phyloP scores from a whole-genome alignment of 176 grass and related monocot species.

The Oryza rufipogon region DNA sequence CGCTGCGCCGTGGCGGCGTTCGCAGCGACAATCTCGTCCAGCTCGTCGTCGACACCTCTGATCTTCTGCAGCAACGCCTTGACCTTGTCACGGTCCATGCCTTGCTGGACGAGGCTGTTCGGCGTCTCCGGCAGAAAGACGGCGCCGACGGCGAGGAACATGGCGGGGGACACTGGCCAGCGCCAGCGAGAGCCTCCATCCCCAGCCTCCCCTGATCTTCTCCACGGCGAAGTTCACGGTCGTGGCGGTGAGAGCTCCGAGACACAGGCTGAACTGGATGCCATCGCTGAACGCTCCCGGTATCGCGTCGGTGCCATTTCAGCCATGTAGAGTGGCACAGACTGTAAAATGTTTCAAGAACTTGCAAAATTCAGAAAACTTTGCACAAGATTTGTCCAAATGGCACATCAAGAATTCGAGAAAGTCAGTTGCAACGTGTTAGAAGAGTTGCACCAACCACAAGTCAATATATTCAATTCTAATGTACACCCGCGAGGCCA shows the following conservation, averaged over 20 bases:
- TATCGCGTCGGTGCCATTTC: constrained; percentile 58
- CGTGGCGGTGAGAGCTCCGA: constrained; percentile 36
- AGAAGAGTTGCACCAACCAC: too few relatives aligned
- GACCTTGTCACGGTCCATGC: constrained; percentile 3
- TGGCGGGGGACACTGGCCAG: constrained; percentile 48
- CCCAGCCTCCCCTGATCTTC: constrained; percentile 54
- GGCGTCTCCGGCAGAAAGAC: constrained; percentile 59
- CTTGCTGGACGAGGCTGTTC: constrained; percentile 56
- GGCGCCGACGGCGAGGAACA: constrained; percentile 45
- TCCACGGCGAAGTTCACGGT: constrained; percentile 52
- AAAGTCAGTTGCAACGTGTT: too few relatives aligned
- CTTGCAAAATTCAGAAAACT: not conserved
- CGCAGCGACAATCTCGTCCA: constrained; percentile 43
- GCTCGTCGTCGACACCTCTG: constrained; percentile 40
- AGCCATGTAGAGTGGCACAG: constrained; percentile 59
- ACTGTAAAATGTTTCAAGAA: constrained; percentile 8
- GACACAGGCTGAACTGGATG: constrained; percentile 51
- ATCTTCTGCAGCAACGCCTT: constrained; percentile 46
- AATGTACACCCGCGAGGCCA: too few relatives aligned
- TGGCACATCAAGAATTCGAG: too few relatives aligned
- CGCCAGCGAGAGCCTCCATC: constrained; percentile 59
- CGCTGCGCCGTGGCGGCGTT: constrained; percentile 4
- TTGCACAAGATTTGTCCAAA: not conserved
- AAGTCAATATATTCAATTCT: too few relatives aligned
- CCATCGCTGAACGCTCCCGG: constrained; percentile 58